These are phyloP conservation scores for Calonectria fujianensis DNA, from an alignment of 2,329 filamentous ascomycete genomes.

Conservation along the genomic window DNA sequence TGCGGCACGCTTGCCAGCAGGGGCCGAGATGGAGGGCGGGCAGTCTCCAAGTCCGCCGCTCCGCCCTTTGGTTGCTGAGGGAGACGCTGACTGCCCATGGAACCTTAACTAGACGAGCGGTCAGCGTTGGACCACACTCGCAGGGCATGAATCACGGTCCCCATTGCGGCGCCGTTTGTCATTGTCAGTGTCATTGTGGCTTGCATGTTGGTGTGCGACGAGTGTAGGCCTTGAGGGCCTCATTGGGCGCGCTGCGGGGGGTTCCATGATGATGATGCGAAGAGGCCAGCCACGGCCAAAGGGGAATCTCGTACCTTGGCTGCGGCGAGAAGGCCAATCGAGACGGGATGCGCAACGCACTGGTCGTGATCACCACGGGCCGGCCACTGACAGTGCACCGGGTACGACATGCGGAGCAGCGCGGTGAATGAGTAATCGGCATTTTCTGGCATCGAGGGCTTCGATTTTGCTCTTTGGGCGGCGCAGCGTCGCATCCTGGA, in stretches of 20 bases:
- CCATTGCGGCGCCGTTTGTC: conserved; percentile 18
- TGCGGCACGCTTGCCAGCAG: conserved; percentile 23
- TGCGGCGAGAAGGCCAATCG: conserved; percentile 13
- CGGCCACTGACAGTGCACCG: conserved; percentile 3
- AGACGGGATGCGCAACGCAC: conserved; percentile 3
- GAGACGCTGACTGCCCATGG: conserved; percentile 35
- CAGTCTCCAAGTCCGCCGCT: conserved; percentile 31
- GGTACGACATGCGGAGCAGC: conserved; percentile 6
- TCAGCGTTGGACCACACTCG: conserved; percentile 30
- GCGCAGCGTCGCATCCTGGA: conserved; percentile 10
- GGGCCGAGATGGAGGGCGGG: conserved; percentile 23
- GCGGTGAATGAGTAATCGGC: conserved; percentile 23
- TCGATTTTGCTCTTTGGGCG: not conserved
- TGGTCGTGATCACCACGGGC: conserved; percentile 18
- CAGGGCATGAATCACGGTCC: conserved; percentile 28
- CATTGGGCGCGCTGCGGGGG: not conserved
- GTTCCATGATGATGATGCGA: not conserved
- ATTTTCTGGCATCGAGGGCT: not conserved
- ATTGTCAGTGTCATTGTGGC: conserved; percentile 29
- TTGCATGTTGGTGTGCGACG: conserved; percentile 11
- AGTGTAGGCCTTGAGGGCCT: conserved; percentile 9
- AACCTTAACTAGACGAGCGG: conserved; percentile 41
- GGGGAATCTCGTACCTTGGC: not conserved
- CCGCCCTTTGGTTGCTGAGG: conserved; percentile 34
- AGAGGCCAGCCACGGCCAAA: conserved; percentile 1